A percentile compares a stretch with the other conserved stretches of the same genome.
These are phyloP conservation scores for Clarireedia monteithiana DNA, from an alignment of 2,329 filamentous ascomycete species.

Conservation along the genomic window DNA sequence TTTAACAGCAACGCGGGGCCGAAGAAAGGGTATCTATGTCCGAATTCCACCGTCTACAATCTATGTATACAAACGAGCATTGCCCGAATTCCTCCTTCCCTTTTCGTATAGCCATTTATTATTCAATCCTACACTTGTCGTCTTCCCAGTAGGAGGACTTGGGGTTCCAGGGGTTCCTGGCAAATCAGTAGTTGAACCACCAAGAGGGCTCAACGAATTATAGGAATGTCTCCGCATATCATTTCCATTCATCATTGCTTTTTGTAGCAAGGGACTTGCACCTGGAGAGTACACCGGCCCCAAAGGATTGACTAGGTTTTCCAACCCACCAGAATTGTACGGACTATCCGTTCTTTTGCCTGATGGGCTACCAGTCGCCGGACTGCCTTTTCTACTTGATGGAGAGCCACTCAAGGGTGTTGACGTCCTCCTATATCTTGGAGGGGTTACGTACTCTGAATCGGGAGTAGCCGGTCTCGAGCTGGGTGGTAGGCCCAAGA, in stretches of 20 bases:
- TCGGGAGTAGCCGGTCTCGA: constrained; percentile 56
- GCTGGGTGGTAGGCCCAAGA: constrained; percentile 72
- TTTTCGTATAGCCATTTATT: constrained; percentile 95
- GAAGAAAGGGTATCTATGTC: constrained; percentile 22
- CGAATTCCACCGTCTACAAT: constrained; percentile 11
- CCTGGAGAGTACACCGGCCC: constrained; percentile 45
- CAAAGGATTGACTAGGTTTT: constrained; percentile 15
- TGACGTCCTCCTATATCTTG: constrained; percentile 74
- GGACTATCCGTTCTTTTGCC: constrained; percentile 1
- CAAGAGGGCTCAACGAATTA: constrained; percentile 47
- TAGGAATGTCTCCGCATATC: constrained; percentile 54
- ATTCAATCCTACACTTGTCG: constrained; percentile 70
- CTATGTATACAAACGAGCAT: constrained; percentile 23
- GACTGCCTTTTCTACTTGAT: constrained; percentile 48
- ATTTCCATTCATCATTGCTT: constrained; percentile 46
- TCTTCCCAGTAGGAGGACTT: constrained; percentile 56
- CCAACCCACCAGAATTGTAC: background rate
- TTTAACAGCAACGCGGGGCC: background rate
- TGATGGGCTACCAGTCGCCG: constrained; percentile 28
- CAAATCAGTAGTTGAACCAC: constrained; percentile 33
- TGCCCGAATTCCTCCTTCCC: constrained; percentile 41
- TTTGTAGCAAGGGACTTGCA: constrained; percentile 57
- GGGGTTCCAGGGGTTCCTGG: constrained; percentile 56
- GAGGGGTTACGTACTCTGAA: constrained; percentile 74
- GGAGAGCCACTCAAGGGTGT: constrained; percentile 50